Evolutionary conservation across 2,329 filamentous ascomycete genomes (phyloP).

Genomic region (Stemphylium vesicarium): DNA sequence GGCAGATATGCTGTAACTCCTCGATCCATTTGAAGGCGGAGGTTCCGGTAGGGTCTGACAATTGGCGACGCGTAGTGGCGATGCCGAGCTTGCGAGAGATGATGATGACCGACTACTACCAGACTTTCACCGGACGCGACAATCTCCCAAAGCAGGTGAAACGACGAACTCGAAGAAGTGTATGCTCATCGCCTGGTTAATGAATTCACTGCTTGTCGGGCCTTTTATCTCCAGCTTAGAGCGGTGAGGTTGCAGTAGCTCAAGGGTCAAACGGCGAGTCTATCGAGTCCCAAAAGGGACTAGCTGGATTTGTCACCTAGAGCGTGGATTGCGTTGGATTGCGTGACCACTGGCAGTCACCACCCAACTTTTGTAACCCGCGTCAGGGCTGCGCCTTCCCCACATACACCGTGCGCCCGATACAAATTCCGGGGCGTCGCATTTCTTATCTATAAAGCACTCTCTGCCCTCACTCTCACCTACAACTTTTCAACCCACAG

Average conservation of each 20-base stretch:
- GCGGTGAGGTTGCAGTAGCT: conserved; percentile 5
- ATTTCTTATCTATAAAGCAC: conserved; percentile 22
- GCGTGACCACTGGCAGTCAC: conserved; percentile 15
- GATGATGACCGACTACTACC: background rate
- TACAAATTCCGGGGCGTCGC: conserved; percentile 12
- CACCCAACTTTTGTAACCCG: conserved; percentile 12
- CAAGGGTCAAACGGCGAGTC: conserved; percentile 1
- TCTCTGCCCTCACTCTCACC: conserved; percentile 14
- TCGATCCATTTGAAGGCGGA: background rate
- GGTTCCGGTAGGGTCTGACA: background rate
- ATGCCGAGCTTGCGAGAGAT: background rate
- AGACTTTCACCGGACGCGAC: background rate
- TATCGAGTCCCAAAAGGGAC: conserved; percentile 1
- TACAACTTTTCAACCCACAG: background rate
- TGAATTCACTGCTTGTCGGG: background rate
- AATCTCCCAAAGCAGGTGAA: background rate
- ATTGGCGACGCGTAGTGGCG: background rate
- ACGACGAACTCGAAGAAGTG: background rate
- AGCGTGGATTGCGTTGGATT: conserved; percentile 17
- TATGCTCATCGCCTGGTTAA: background rate
- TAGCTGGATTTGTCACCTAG: conserved; percentile 10
- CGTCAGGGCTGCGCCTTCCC: conserved; percentile 21
- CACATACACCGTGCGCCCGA: conserved; percentile 25
- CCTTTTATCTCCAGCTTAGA: conserved; percentile 3
- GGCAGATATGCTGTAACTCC: background rate